Base-by-base conservation (phyloP, 345 rosid genomes). In the Acer negundo region DNA sequence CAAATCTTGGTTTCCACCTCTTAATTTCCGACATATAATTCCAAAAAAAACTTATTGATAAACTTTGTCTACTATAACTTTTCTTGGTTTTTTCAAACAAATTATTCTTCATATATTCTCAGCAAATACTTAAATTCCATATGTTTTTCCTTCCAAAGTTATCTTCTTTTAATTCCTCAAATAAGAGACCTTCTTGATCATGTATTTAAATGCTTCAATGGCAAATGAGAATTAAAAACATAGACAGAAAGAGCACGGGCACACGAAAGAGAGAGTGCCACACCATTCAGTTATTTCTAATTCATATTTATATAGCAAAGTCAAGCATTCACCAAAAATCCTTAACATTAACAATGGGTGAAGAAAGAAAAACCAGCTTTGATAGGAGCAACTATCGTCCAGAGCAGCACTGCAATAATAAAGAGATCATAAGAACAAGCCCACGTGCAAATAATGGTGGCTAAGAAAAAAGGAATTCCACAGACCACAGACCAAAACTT, bases 371-470 rank as follows among this genome's bases (percentile, higher is more conserved):
- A 97, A 70, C 99, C 98, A 80, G 95, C 93, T 86, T 94, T 94
- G 80, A 97, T 97, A 35, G 89, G 99, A 44, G 97, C 92, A 80
- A 97, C 98, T 28, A 97, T 77, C 98, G 84, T 72, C 95, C 97
- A 31, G 97, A 96, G 55, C 98, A 97, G 81, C 97, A 94, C 99
- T 94, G 91, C 85, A 85, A 13, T 24, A 35, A 62, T 5, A 28
- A 28, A 28, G 10, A 58, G 67, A 68, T 4, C 62, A n/a, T 24
- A 35, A 47, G 1, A 70, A 10, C 24, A 22, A 61, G 40, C 13
- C 4, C 5, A 46, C 42, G 5, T 64, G 16, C 20, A 31, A 8
- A 64, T 15, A 64, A 3, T 15, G 23, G n/a, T 28, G 1, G 31
- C 31, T 28, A 28, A 28, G 31, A 28, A 28, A 28, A 28, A 28